Base-by-base conservation (phyloP, 2,329 filamentous ascomycete species). In the Emericellopsis atlantica region DNA sequence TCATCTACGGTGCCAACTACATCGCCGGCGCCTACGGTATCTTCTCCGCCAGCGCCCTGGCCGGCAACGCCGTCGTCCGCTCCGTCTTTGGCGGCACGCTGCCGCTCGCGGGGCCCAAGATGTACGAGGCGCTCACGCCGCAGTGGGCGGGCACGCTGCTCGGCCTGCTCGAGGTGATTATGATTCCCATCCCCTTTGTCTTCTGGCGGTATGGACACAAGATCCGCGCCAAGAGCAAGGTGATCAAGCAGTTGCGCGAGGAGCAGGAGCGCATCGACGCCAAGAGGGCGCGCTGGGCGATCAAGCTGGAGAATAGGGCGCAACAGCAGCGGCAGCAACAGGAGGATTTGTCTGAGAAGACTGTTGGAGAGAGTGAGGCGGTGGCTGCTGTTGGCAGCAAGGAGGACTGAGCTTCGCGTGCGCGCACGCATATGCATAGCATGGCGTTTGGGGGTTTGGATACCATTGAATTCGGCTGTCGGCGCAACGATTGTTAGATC, bases 1-100 rank as follows among this genome's bases (percentile, higher is more conserved):
- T 93, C 62, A 89, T 93, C 53, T 92, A 93, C 53, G 76, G 80
- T 0, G 76, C 72, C 6, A 92, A 87, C 51, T 94, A 93, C 55
- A 65, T 94, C 4, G 84, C 85, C 0, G 73, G 81, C 37, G 76
- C 79, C 6, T 93, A 93, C 49, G 81, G 81, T 4, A 82, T 92
- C 49, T 93, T 88, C 54, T 79, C 86, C 1, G 86, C 87, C 1
- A 84, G 78, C 3, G 86, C 87, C 0, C 66, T 93, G 29, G 85
- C 86, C 0, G 83, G 84, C 0, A 93, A 92, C 49, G 76, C 82
- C 0, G 81, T 93, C 2, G 68, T 86, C 14, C 68, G 87, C 29
- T 81, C 75, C 43, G 55, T 83, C 6, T 67, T 89, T 41, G 87
- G 86, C n/a, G 87, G 80, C n/a, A 73, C 78, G 0, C 63, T 93